Conservation (phyloP, 2,329 filamentous ascomycete species). For the Apiospora malaysiana region DNA sequence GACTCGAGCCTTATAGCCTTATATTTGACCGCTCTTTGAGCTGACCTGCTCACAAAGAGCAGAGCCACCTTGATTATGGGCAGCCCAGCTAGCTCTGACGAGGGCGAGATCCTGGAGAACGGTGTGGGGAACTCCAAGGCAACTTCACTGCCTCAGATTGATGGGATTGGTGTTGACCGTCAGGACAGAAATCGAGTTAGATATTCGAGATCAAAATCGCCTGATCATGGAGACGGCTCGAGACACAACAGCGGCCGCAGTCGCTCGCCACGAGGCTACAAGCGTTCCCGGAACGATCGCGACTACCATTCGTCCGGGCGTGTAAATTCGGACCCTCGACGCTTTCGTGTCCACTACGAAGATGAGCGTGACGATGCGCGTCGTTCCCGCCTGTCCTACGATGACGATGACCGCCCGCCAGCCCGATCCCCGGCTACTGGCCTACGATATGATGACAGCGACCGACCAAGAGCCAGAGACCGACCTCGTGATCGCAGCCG, state of each 20-base stretch:
- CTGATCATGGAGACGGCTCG: constrained; percentile 48
- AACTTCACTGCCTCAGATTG: constrained; percentile 80
- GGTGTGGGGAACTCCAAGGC: constrained; percentile 73
- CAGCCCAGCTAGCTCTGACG: constrained; percentile 70
- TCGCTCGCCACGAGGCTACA: constrained; percentile 69
- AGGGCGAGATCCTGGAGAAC: constrained; percentile 85
- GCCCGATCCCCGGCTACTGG: constrained; percentile 45
- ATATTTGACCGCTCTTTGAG: constrained; percentile 26
- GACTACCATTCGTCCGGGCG: constrained; percentile 51
- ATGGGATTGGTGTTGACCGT: constrained; percentile 89
- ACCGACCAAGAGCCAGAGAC: constrained; percentile 45
- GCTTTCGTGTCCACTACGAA: constrained; percentile 68
- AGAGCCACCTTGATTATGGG: constrained; percentile 33
- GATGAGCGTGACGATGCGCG: constrained; percentile 55
- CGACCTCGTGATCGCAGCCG: constrained; percentile 47
- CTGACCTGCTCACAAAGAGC: constrained; percentile 13
- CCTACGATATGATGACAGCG: constrained; percentile 57
- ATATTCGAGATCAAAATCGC: constrained; percentile 61
- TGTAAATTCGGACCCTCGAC: constrained; percentile 60
- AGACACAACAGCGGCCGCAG: constrained; percentile 54
- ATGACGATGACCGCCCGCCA: constrained; percentile 61
- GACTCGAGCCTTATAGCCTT: constrained; percentile 12
- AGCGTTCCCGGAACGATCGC: constrained; percentile 70
- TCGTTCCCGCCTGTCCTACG: constrained; percentile 56
- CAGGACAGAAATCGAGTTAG: constrained; percentile 78